A percentile compares a stretch with the other conserved stretches of the same genome.
Evolutionary conservation across 108 stramenopile genomes (phyloP).

Genomic region (Conticribra weissflogii): DNA sequence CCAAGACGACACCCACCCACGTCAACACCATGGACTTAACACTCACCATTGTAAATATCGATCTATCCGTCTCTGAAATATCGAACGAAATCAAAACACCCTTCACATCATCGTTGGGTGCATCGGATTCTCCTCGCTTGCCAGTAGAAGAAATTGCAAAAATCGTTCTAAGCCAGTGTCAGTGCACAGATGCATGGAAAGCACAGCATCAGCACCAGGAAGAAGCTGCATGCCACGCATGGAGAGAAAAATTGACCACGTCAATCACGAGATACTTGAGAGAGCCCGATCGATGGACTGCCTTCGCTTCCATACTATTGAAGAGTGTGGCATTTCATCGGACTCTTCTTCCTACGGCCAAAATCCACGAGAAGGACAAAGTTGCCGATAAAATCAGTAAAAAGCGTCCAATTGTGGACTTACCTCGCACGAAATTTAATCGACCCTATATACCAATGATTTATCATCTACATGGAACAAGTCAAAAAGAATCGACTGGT

Average conservation of each 20-base stretch:
- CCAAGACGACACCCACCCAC: no score
- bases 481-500: no score
- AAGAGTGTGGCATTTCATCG: conserved; percentile 71
- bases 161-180: no score
- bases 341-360: background rate
- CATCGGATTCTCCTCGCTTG: background rate
- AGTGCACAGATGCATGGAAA: background rate
- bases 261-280: conserved; percentile 49
- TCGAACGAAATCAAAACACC: background rate
- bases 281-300: conserved; percentile 58
- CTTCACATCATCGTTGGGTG: background rate
- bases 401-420: conserved; percentile 41
- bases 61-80: conserved; percentile 25
- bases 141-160: no score
- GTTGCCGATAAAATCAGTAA: background rate
- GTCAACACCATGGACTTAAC: no score
- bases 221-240: background rate
- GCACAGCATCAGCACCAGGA: background rate
- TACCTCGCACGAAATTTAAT: conserved; percentile 69
- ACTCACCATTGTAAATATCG: conserved; percentile 3
- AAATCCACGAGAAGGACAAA: background rate
- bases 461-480: no score
- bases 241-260: background rate
- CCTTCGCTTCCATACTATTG: conserved; percentile 64
- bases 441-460: conserved; percentile 73